Evolutionary conservation across 139 green algal species (phyloP).

Genomic region (Chlorella sp.): DNA sequence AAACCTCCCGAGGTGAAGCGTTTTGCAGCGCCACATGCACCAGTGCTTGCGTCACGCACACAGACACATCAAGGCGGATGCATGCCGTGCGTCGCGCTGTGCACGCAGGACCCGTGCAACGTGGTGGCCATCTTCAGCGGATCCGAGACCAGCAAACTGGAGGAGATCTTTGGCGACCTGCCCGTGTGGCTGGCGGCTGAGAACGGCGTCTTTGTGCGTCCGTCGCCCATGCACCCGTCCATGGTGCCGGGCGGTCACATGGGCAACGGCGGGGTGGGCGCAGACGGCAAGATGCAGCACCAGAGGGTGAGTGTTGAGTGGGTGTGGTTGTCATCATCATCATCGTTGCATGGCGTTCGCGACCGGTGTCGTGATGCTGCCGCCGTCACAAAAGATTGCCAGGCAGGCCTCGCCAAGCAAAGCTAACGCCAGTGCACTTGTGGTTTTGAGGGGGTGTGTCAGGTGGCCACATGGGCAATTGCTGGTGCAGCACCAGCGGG

Average conservation of each 20-base stretch:
- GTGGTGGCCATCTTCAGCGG: slow-evolving; percentile 84
- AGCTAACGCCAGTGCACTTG: no score
- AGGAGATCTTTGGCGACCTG: slow-evolving; percentile 76
- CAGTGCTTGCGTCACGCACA: neutral
- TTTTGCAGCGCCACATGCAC: neutral
- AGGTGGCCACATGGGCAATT: no score
- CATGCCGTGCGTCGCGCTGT: neutral
- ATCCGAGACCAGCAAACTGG: slow-evolving; percentile 58
- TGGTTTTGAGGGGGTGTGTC: no score
- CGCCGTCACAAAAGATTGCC: no score
- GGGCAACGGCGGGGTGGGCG: no score
- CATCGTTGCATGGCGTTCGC: no score
- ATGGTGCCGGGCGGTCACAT: neutral
- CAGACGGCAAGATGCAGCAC: no score
- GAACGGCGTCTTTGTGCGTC: slow-evolving; percentile 90
- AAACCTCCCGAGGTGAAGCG: neutral
- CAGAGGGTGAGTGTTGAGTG: no score
- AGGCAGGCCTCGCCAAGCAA: no score
- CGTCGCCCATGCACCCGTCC: slow-evolving; percentile 39
- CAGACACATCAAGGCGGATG: neutral
- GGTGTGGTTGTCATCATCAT: no score
- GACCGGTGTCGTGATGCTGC: no score
- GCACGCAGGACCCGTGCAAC: slow-evolving; percentile 48
- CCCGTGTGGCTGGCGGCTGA: slow-evolving; percentile 87
- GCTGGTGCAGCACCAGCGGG: no score